phyloP scores from a whole-genome alignment of 495 filamentous ascomycete species.

The Penicillium verhagenii region DNA sequence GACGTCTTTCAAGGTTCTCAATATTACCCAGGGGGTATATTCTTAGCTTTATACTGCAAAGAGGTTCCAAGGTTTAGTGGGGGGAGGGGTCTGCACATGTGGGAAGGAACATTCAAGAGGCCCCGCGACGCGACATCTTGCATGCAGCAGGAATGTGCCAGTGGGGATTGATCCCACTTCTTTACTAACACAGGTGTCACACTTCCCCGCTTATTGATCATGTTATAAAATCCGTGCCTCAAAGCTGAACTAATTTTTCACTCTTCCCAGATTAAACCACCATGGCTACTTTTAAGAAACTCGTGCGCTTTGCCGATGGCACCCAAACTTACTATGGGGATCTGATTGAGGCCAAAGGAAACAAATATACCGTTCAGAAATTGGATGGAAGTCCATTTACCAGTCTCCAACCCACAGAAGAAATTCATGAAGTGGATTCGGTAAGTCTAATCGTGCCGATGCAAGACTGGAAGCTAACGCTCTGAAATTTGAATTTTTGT shows the following conservation, averaged over 20 bases:
- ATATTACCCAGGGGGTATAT: no score
- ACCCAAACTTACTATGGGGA: conserved; percentile 17
- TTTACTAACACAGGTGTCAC: no score
- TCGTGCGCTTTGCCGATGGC: conserved; percentile 15
- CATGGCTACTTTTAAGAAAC: conserved; percentile 15
- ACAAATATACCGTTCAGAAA: conserved; percentile 9
- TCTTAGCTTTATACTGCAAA: background rate
- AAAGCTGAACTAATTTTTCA: background rate
- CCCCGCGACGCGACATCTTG: background rate
- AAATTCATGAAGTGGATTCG: background rate
- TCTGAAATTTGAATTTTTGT: no score
- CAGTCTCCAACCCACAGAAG: conserved; percentile 4
- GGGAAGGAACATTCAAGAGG: no score
- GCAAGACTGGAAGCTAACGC: no score
- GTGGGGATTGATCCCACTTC: background rate
- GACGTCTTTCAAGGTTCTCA: no score
- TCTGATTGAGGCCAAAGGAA: conserved; percentile 1
- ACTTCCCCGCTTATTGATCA: background rate
- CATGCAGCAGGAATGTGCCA: background rate
- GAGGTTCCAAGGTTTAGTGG: no score
- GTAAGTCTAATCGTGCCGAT: background rate
- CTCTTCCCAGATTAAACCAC: background rate
- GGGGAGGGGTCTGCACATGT: no score
- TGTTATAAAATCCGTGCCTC: background rate
- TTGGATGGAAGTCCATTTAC: conserved; percentile 12